phyloP scores from a whole-genome alignment of 768 basidiomycete genomes.

The Termitomyces sp. region DNA sequence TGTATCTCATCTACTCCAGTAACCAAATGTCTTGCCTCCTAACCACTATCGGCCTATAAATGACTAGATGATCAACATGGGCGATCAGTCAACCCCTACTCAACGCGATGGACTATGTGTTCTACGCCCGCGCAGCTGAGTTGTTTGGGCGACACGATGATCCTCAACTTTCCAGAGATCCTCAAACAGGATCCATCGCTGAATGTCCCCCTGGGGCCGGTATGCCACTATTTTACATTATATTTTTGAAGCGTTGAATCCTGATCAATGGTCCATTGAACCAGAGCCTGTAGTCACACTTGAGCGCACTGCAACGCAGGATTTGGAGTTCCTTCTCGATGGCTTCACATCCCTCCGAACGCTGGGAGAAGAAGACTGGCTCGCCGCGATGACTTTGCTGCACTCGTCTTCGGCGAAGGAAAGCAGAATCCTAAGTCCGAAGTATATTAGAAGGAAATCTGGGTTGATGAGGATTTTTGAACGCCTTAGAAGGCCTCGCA shows the following conservation, averaged over 20 bases:
- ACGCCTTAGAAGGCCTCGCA: too few relatives aligned
- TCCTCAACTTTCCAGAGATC: neutral
- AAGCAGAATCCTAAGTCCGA: neutral
- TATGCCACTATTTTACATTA: neutral
- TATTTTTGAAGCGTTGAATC: neutral
- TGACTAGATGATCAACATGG: too few relatives aligned
- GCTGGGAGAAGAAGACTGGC: neutral
- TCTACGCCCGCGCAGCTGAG: neutral
- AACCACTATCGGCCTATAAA: neutral
- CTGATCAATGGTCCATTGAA: neutral
- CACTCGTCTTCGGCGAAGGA: neutral
- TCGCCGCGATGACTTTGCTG: neutral
- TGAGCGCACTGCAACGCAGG: neutral
- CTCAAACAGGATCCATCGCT: neutral
- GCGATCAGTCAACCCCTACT: neutral
- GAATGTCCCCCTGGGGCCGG: neutral
- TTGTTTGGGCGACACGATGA: neutral
- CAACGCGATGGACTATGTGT: neutral
- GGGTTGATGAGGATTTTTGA: neutral
- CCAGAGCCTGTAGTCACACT: neutral
- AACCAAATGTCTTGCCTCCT: neutral
- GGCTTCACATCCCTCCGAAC: neutral
- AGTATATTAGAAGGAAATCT: neutral
- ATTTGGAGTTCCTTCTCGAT: neutral
- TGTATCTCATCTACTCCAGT: neutral